Base-by-base conservation (phyloP, 192 early-diverging fungal genomes). In the Backusella australiensis region DNA sequence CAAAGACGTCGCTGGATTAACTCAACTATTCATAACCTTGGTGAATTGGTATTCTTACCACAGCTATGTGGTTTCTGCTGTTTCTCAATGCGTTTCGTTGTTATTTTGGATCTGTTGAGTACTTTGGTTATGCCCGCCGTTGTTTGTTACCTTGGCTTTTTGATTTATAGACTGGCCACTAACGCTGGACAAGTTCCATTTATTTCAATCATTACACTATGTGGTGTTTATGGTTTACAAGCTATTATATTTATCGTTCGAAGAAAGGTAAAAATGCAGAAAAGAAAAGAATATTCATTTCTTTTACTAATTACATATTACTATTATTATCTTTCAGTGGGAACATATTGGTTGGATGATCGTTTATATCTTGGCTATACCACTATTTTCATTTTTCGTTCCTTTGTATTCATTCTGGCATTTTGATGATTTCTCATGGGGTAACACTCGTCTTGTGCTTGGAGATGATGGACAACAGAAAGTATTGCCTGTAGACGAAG, bases 1-100 rank as follows among this genome's bases (percentile, higher is more conserved):
- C 98, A 99, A 82, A 93, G 98, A 77, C 95, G 98, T 82, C 93
- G 98, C 76, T 99, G 98, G 98, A 99, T 99, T 79, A 99, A 99
- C 86, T 98, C 96, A 42, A 99, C 98, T 5, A 93, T 99, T 6
- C 98, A 99, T 87, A 99, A 99, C 80, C 87, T 98, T 76, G 90
- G 97, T 72, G 98, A 99, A 82, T 84, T 99, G 67, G 79, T 96
- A 26, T 92, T 95, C 78, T 85, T 99, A 76, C 93, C 94, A 15
- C 96, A 98, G 70, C 91, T 98, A 29, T 98, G 98, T 76, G 97
- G 98, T 35, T 96, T 94, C 88, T 92, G 96, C 80, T 96, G 95
- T 84, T 98, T 97, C 85, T 97, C 95, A 44, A 96, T 98, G 94
- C 90, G 96, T 12, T 95, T 98, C 75, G 92, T 98, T 39, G 94